These are phyloP conservation scores for Citrus australasica DNA, from an alignment of 345 rosid species.

Conservation along the genomic window DNA sequence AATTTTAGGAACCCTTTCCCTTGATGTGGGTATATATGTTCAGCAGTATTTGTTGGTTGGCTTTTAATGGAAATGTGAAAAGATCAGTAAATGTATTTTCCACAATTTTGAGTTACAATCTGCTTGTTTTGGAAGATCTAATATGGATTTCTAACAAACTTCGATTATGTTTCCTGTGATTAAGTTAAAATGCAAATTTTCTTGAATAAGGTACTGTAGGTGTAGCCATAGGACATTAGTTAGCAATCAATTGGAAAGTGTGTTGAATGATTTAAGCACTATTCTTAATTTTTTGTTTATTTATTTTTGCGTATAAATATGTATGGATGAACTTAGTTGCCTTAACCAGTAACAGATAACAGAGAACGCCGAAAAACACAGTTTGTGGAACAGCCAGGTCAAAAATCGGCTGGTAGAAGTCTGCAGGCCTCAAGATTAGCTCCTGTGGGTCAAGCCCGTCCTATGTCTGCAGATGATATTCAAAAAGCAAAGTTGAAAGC, in stretches of 20 bases:
- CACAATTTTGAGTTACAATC: not conserved
- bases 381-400: constrained; percentile 97
- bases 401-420: constrained; percentile 66
- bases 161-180: not conserved
- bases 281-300: not conserved
- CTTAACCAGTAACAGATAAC: constrained; percentile 74
- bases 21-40: not conserved
- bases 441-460: constrained; percentile 66
- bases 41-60: not conserved
- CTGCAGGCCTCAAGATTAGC: constrained; percentile 57
- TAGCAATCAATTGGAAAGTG: not conserved
- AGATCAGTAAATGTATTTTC: not conserved
- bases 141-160: not conserved
- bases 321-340: constrained; percentile 18
- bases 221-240: not conserved
- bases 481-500: constrained; percentile 98
- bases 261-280: not conserved
- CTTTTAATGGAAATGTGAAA: not conserved
- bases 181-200: not conserved
- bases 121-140: not conserved
- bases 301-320: not conserved
- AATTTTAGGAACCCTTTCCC: not conserved
- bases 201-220: not conserved
- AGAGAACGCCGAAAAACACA: constrained; percentile 91
- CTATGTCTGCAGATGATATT: constrained; percentile 98